These are phyloP conservation scores for Tetrastigma voinierianum DNA, from an alignment of 164 flowering plant genomes.

Conservation along the genomic window DNA sequence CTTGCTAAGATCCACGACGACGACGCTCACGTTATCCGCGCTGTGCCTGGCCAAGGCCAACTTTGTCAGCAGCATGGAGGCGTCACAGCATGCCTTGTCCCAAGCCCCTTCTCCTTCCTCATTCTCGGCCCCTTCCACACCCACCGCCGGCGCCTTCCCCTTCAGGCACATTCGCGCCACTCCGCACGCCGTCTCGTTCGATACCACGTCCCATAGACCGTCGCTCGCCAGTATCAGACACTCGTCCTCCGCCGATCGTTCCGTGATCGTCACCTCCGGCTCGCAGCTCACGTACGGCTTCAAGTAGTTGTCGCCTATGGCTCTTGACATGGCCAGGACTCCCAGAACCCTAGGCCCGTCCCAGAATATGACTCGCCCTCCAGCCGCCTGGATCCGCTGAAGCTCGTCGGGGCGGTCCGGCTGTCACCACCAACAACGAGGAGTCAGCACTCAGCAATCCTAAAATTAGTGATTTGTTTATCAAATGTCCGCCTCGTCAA, in stretches of 20 bases:
- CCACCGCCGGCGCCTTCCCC: conserved; percentile 17
- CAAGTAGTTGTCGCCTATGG: conserved; percentile 68
- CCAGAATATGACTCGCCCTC: conserved; percentile 87
- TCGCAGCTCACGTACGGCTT: conserved; percentile 63
- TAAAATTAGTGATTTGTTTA: not conserved
- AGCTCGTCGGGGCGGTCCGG: conserved; percentile 89
- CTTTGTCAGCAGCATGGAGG: conserved; percentile 72
- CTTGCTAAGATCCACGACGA: conserved; percentile 63
- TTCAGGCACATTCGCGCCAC: conserved; percentile 55
- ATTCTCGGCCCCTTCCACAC: not conserved
- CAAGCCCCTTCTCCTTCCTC: not conserved
- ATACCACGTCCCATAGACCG: conserved; percentile 73
- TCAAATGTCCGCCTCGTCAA: not conserved
- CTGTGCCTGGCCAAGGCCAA: conserved; percentile 77
- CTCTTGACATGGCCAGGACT: conserved; percentile 87
- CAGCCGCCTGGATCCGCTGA: conserved; percentile 62
- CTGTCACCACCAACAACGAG: conserved; percentile 23
- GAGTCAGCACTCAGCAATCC: not conserved
- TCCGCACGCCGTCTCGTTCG: conserved; percentile 58
- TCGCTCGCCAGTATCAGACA: conserved; percentile 65
- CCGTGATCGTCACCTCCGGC: conserved; percentile 58
- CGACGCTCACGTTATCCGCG: conserved; percentile 76
- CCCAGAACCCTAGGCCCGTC: conserved; percentile 81
- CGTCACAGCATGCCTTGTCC: conserved; percentile 60
- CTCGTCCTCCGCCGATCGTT: conserved; percentile 49